phyloP scores from a whole-genome alignment of 306 rosid genomes.

The Parietaria judaica region DNA sequence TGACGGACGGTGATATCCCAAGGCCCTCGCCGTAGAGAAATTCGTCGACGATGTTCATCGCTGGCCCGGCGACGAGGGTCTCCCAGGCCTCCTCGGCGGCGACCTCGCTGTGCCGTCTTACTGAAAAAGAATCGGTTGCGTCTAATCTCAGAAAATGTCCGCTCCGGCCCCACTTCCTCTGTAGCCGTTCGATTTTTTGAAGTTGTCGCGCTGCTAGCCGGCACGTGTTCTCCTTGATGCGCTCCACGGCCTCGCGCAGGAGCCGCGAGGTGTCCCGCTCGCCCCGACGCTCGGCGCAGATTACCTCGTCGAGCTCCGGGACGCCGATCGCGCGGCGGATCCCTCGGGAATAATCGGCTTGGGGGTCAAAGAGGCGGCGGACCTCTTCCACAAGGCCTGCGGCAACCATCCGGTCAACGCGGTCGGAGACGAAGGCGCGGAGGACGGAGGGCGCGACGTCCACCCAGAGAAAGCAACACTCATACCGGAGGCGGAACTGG shows the following conservation, averaged over 20 bases:
- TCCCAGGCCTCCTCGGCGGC: slow-evolving; percentile 27
- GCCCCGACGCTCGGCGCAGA: slow-evolving; percentile 8
- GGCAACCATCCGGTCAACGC: slow-evolving; percentile 38
- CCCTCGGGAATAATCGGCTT: slow-evolving; percentile 23
- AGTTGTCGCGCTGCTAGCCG: slow-evolving; percentile 25
- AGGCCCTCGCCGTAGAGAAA: slow-evolving; percentile 16
- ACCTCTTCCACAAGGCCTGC: slow-evolving; percentile 33
- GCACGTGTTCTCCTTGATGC: slow-evolving; percentile 31
- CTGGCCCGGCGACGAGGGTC: slow-evolving; percentile 22
- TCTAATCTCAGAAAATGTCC: slow-evolving; percentile 24
- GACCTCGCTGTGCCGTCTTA: background rate
- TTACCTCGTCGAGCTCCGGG: slow-evolving; percentile 30
- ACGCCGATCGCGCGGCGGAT: slow-evolving; percentile 37
- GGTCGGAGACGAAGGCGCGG: slow-evolving; percentile 28
- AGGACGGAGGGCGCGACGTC: slow-evolving; percentile 26
- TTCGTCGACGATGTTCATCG: slow-evolving; percentile 5
- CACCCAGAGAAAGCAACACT: slow-evolving; percentile 34
- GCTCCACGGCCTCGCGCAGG: slow-evolving; percentile 21
- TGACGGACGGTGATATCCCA: background rate
- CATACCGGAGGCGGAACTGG: slow-evolving; percentile 24
- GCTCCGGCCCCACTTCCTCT: slow-evolving; percentile 19
- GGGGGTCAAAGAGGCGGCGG: slow-evolving; percentile 24
- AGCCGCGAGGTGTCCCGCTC: slow-evolving; percentile 12
- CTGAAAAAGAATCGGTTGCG: slow-evolving; percentile 29
- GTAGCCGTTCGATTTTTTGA: slow-evolving; percentile 29